Percentiles rank a stretch among this genome's conserved stretches.
Conservation (phyloP, 352 stramenopile genomes). For the Phytophthora megakarya region DNA sequence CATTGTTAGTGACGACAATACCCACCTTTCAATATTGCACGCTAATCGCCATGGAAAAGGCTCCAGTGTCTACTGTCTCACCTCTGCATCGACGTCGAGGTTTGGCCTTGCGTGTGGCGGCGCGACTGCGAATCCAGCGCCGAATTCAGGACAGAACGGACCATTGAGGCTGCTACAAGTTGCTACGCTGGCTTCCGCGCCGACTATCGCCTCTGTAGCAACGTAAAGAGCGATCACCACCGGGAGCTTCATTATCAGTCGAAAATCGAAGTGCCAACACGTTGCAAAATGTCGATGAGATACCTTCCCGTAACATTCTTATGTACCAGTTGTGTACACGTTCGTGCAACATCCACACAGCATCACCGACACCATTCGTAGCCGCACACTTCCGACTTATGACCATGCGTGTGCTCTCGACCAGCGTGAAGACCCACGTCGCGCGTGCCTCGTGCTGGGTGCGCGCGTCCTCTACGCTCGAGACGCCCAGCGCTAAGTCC, state of each 20-base stretch:
- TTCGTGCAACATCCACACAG: constrained; percentile 19
- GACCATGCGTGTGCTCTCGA: constrained; percentile 54
- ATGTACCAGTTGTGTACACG: not conserved
- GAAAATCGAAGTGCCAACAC: constrained; percentile 18
- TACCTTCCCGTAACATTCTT: constrained; percentile 19
- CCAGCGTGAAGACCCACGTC: constrained; percentile 36
- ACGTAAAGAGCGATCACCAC: constrained; percentile 12
- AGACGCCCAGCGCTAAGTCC: constrained; percentile 18
- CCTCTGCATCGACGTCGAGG: constrained; percentile 52
- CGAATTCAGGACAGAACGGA: constrained; percentile 52
- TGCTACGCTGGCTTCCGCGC: not conserved
- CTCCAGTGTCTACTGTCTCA: constrained; percentile 19
- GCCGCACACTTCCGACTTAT: constrained; percentile 25
- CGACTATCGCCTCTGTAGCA: not conserved
- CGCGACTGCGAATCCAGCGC: constrained; percentile 33
- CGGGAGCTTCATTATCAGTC: constrained; percentile 20
- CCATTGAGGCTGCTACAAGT: constrained; percentile 75
- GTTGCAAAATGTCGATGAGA: constrained; percentile 12
- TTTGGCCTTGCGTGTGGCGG: constrained; percentile 47
- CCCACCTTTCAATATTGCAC: too few relatives aligned
- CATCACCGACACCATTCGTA: constrained; percentile 28
- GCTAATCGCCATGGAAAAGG: too few relatives aligned
- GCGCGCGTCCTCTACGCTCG: constrained; percentile 51
- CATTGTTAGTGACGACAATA: not conserved
- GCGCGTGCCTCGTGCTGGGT: constrained; percentile 46